Conservation (phyloP, 148 eudicot species). For the Oxyria digyna region DNA sequence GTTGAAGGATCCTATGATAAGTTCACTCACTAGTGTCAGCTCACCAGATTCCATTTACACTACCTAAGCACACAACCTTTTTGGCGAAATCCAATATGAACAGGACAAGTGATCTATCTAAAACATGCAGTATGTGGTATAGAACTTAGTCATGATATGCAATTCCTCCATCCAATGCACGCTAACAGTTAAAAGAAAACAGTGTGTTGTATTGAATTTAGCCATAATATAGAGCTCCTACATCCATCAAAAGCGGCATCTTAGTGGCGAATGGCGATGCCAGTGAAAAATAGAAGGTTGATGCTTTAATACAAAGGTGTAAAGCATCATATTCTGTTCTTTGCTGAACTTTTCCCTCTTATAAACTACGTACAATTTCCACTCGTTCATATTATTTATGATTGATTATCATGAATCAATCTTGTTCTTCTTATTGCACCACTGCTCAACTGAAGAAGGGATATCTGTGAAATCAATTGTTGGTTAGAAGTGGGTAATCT, state of each 20-base stretch:
- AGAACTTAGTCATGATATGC: too few species aligned
- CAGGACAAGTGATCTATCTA: too few species aligned
- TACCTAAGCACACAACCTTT: background rate
- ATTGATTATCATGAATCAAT: too few species aligned
- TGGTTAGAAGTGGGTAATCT: too few species aligned
- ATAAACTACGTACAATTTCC: background rate
- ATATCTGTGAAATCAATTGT: too few species aligned
- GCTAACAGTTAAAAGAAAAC: background rate
- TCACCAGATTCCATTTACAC: background rate
- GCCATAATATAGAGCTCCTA: background rate
- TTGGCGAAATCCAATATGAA: background rate
- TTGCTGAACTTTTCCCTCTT: background rate
- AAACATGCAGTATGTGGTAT: too few species aligned
- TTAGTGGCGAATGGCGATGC: background rate
- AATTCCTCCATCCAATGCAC: background rate
- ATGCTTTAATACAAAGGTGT: background rate
- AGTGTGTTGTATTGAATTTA: background rate
- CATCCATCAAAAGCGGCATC: background rate
- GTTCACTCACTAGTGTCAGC: too few species aligned
- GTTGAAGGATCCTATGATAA: too few species aligned
- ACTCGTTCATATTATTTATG: too few species aligned
- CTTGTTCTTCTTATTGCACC: too few species aligned
- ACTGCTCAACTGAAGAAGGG: too few species aligned
- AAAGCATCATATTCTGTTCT: background rate
- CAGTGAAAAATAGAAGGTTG: background rate